phyloP scores from a whole-genome alignment of 345 rosid species.

The Sonneratia alba region DNA sequence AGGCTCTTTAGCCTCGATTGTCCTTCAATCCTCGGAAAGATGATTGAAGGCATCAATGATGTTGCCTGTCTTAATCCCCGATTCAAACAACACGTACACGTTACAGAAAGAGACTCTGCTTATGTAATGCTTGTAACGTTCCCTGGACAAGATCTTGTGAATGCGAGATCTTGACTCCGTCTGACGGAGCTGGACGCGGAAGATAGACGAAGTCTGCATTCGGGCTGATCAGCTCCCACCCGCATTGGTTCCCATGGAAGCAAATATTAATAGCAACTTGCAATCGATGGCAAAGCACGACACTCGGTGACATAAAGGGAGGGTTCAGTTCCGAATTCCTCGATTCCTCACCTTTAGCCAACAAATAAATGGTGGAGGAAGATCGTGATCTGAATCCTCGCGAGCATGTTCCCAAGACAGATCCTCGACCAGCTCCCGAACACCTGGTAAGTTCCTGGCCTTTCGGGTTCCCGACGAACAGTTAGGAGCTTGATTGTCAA shows the following conservation, averaged over 20 bases:
- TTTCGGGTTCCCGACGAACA: slow-evolving; percentile 20
- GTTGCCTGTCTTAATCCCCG: no score
- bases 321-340: no score
- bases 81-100: no score
- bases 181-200: slow-evolving; percentile 23
- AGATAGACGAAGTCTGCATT: slow-evolving; percentile 18
- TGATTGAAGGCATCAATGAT: no score
- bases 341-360: slow-evolving; percentile 32
- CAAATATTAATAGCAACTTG: not conserved
- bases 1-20: no score
- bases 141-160: no score
- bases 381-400: slow-evolving; percentile 23
- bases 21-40: no score
- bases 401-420: slow-evolving; percentile 39
- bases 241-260: slow-evolving; percentile 1
- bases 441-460: slow-evolving; percentile 19
- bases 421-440: slow-evolving; percentile 33
- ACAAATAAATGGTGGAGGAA: slow-evolving; percentile 34
- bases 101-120: no score
- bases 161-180: slow-evolving; percentile 16
- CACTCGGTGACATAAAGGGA: not conserved
- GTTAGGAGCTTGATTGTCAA: not conserved
- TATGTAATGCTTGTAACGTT: no score
- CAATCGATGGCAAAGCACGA: not conserved
- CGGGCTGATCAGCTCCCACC: slow-evolving; percentile 32